Conservation (phyloP, 495 filamentous ascomycete genomes). For the Trichoderma asperelloides region DNA sequence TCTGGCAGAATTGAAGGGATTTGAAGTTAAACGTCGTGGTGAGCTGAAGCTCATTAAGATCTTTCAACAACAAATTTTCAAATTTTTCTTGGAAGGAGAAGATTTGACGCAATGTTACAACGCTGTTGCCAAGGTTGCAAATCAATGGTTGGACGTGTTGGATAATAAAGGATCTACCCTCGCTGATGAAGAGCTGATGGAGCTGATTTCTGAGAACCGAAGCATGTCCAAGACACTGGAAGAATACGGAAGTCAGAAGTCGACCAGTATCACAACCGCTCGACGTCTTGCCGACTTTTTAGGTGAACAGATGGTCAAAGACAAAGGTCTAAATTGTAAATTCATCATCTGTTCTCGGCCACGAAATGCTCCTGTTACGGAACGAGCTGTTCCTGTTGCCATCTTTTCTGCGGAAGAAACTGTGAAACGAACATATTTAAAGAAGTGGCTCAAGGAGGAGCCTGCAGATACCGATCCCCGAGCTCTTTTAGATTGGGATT, state of each 20-base stretch:
- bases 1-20: constrained; percentile 95
- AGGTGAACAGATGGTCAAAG: constrained; percentile 97
- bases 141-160: constrained; percentile 91
- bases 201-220: constrained; percentile 97
- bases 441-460: constrained; percentile 94
- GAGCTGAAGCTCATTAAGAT: constrained; percentile 99
- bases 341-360: constrained; percentile 92
- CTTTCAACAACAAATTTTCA: constrained; percentile 98
- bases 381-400: constrained; percentile 86
- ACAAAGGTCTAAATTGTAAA: constrained; percentile 98
- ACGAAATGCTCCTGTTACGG: constrained; percentile 83
- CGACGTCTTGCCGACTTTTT: constrained; percentile 91
- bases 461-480: constrained; percentile 88
- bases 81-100: constrained; percentile 89
- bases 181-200: constrained; percentile 93
- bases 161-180: constrained; percentile 77
- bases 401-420: constrained; percentile 91
- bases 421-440: constrained; percentile 79
- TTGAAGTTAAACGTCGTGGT: constrained; percentile 95
- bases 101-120: constrained; percentile 83
- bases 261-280: constrained; percentile 97
- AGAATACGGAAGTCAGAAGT: constrained; percentile 93
- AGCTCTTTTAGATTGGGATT: constrained; percentile 86
- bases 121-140: constrained; percentile 89
- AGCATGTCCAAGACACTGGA: constrained; percentile 95